These are phyloP conservation scores for Sporothrix sp. DNA, from an alignment of 2,329 filamentous ascomycete genomes.

Conservation along the genomic window DNA sequence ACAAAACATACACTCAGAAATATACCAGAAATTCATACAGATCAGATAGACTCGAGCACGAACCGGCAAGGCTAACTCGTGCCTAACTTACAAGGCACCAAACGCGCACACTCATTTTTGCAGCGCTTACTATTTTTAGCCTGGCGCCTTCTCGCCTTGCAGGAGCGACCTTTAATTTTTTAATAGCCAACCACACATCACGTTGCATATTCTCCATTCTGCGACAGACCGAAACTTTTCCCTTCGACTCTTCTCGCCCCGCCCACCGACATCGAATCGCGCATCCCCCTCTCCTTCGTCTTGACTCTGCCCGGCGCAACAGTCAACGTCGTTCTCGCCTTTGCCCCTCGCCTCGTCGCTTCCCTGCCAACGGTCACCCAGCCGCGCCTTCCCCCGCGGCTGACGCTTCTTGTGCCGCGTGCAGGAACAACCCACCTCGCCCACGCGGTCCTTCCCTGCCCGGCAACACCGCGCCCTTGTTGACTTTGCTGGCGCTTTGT, in stretches of 20 bases:
- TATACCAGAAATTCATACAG: no score
- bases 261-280: not conserved
- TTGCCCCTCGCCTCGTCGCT: not conserved
- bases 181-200: constrained; percentile 7
- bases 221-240: constrained; percentile 5
- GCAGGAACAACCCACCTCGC: constrained; percentile 5
- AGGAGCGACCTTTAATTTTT: no score
- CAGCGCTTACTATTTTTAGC: not conserved
- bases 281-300: not conserved
- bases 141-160: not conserved
- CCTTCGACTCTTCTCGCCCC: not conserved
- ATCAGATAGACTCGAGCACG: no score
- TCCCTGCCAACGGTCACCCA: not conserved
- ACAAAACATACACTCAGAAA: no score
- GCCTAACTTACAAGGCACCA: no score
- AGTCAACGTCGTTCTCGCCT: not conserved
- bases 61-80: no score
- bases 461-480: not conserved
- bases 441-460: not conserved
- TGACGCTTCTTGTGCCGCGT: constrained; percentile 14
- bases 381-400: constrained; percentile 7
- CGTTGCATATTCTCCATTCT: not conserved
- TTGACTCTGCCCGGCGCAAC: constrained; percentile 13
- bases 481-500: not conserved
- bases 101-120: no score